Base-by-base conservation (phyloP, 345 rosid species). In the Dipteronia sinensis region DNA sequence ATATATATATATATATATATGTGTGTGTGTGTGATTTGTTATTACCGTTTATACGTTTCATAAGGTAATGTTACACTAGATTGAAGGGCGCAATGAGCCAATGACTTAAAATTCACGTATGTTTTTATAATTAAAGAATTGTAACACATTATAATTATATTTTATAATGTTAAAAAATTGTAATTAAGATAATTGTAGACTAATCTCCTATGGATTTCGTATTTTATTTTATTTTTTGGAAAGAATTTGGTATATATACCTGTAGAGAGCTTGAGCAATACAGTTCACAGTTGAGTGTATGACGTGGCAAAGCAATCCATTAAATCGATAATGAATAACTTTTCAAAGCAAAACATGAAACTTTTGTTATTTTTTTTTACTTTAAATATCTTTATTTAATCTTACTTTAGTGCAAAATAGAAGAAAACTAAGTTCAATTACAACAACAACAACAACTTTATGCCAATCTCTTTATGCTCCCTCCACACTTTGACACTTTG, bases 401-500 rank as follows among this genome's bases (percentile, higher is more conserved):
- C 38, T 34, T 29, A 19, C n/a, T 3, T 3, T 56, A 72, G 0
- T 34, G 38, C 44, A 71, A 74, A 20, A 67, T 3, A 10, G 27
- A 20, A 19, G 7, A 40, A 3, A 59, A 8, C 27, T 73, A 3
- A 5, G 9, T 42, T 42, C 1, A 42, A 20, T 47, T 51, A 8
- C 38, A n/a, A 15, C 42, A n/a, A n/a, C n/a, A 63, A 38, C 27
- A 11, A 68, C 63, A 56, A 38, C 70, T 76, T 76, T 69, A 40
- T 53, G n/a, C 58, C 58, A 3, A 53, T 76, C 61, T 65, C 76
- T 80, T 78, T 79, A 72, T 75, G 59, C 34, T 44, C 69, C 59
- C 23, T 29, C 8, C 23, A 56, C 51, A 59, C 67, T 76, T 34
- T 61, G 84, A 80, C 84, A 80, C 84, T 75, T 77, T 79, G 79